phyloP scores from a whole-genome alignment of 2,329 filamentous ascomycete genomes.

The Penicillium sp. region DNA sequence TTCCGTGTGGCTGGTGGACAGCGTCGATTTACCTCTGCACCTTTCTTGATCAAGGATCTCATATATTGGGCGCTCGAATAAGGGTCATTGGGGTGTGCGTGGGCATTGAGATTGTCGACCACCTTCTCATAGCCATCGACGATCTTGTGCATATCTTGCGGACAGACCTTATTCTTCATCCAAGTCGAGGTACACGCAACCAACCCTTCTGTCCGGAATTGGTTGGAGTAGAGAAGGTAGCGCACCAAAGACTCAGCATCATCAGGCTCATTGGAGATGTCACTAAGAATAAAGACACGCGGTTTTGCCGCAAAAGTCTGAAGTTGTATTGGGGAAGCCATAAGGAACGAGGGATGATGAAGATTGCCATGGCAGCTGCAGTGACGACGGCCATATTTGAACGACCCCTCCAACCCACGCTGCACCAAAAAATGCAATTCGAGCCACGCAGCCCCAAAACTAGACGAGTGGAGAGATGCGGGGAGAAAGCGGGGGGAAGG shows the following conservation, averaged over 20 bases:
- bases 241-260: slow-evolving; percentile 52
- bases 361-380: background rate
- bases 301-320: slow-evolving; percentile 17
- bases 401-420: background rate
- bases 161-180: slow-evolving; percentile 47
- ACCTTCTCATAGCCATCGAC: slow-evolving; percentile 51
- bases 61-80: slow-evolving; percentile 47
- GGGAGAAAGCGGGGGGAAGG: background rate
- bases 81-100: slow-evolving; percentile 49
- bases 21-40: slow-evolving; percentile 41
- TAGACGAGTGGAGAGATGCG: background rate
- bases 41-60: slow-evolving; percentile 43
- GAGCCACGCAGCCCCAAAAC: slow-evolving; percentile 12
- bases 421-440: slow-evolving; percentile 9
- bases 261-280: slow-evolving; percentile 55
- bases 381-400: slow-evolving; percentile 1
- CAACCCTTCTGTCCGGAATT: slow-evolving; percentile 53
- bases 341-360: slow-evolving; percentile 4
- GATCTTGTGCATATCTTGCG: slow-evolving; percentile 51
- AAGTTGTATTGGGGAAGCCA: slow-evolving; percentile 13
- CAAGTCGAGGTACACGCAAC: slow-evolving; percentile 54
- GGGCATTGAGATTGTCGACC: slow-evolving; percentile 54
- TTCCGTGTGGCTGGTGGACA: background rate
- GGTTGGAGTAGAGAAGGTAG: slow-evolving; percentile 52
- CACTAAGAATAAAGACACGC: slow-evolving; percentile 47